Evolutionary conservation across 305 asterid genomes (phyloP).

Genomic region (Rubia occidens): DNA sequence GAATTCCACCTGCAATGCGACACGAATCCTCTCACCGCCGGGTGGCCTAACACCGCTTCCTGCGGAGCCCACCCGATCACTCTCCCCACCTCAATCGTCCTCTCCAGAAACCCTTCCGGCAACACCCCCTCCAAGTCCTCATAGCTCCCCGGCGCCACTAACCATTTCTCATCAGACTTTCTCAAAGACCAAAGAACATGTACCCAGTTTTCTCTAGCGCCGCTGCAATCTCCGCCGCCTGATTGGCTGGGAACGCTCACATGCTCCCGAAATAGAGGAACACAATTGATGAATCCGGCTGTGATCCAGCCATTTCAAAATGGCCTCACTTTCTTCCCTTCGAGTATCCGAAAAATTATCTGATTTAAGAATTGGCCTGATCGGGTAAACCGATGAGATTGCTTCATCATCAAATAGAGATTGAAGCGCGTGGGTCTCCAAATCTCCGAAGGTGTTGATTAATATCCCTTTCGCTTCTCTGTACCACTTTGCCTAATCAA

Average conservation of each 20-base stretch:
- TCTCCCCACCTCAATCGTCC: slow-evolving; percentile 29
- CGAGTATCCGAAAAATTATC: neutral
- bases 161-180: slow-evolving; percentile 12
- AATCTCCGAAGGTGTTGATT: slow-evolving; percentile 42
- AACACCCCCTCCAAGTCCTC: slow-evolving; percentile 17
- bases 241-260: slow-evolving; percentile 25
- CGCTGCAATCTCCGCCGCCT: slow-evolving; percentile 39
- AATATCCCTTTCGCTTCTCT: slow-evolving; percentile 36
- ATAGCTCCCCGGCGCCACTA: slow-evolving; percentile 5
- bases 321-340: slow-evolving; percentile 4
- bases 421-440: slow-evolving; percentile 34
- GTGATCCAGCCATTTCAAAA: slow-evolving; percentile 43
- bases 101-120: slow-evolving; percentile 39
- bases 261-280: slow-evolving; percentile 41
- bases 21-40: slow-evolving; percentile 46
- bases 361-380: slow-evolving; percentile 32
- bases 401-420: slow-evolving; percentile 11
- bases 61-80: slow-evolving; percentile 59
- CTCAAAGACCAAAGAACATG: slow-evolving; percentile 55
- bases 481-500: slow-evolving; percentile 12
- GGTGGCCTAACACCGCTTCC: slow-evolving; percentile 35
- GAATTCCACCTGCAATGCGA: slow-evolving; percentile 66
- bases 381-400: slow-evolving; percentile 35
- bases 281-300: slow-evolving; percentile 36
- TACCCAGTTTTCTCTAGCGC: slow-evolving; percentile 37